A percentile compares a stretch with the other conserved stretches of the same genome.
Evolutionary conservation across 2,329 filamentous ascomycete genomes (phyloP).

Genomic region (Fusarium nanum): DNA sequence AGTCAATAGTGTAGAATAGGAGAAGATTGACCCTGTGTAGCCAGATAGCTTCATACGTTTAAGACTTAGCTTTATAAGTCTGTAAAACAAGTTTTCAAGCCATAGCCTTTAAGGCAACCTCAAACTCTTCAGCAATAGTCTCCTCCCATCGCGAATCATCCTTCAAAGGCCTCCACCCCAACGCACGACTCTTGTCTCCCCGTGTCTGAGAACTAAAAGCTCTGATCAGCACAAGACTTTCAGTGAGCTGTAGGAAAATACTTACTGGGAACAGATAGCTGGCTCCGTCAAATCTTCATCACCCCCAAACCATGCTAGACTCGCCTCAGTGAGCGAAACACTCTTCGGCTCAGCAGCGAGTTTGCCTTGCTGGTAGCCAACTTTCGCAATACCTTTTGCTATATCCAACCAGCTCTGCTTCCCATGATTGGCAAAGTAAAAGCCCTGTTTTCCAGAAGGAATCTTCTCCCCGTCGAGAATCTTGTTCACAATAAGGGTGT

Average conservation of each 20-base stretch:
- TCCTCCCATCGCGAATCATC: constrained; percentile 7
- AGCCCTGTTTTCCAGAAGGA: background rate
- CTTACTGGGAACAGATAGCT: constrained; percentile 9
- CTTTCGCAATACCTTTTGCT: constrained; percentile 5
- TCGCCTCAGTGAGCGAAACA: background rate
- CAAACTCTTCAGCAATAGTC: constrained; percentile 7
- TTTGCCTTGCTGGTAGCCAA: background rate
- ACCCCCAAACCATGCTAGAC: background rate
- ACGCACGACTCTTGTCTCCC: background rate
- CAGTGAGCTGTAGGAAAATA: accelerated
- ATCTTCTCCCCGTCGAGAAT: background rate
- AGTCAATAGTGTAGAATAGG: background rate
- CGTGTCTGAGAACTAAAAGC: background rate
- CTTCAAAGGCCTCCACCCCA: constrained; percentile 5
- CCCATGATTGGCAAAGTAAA: constrained; percentile 9
- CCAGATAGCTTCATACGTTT: background rate
- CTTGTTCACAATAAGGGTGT: background rate
- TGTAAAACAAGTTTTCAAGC: background rate
- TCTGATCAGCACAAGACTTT: accelerated
- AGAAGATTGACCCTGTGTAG: background rate
- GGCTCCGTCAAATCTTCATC: constrained; percentile 10
- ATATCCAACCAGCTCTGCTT: background rate
- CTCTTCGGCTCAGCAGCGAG: constrained; percentile 1
- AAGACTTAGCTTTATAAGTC: background rate
- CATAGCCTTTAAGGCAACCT: background rate